phyloP scores from a whole-genome alignment of 2,329 filamentous ascomycete genomes.

The Colletotrichum sp. region DNA sequence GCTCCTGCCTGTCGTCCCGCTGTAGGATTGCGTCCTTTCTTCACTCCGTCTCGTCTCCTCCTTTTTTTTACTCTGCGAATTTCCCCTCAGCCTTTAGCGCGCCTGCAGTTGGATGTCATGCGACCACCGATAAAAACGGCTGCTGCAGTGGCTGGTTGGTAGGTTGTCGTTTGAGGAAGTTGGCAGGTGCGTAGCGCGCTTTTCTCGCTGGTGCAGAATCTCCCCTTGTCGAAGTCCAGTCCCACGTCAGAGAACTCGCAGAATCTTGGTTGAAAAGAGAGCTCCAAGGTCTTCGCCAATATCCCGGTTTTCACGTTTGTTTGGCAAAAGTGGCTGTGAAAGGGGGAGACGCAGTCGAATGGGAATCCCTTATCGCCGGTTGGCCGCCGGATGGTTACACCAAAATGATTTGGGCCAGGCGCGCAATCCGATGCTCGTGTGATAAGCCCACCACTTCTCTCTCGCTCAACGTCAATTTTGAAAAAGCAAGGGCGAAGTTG shows the following conservation, averaged over 20 bases:
- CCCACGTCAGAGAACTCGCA: conserved; percentile 4
- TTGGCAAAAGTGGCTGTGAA: neutral
- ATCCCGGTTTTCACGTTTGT: neutral
- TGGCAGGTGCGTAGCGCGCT: neutral
- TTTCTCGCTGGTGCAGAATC: neutral
- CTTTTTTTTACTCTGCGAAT: neutral
- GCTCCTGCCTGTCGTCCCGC: neutral
- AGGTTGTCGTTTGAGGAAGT: neutral
- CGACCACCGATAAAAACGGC: neutral
- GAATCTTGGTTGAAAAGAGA: neutral
- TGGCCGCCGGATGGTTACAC: neutral
- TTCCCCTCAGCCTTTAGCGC: neutral
- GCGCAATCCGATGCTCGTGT: neutral
- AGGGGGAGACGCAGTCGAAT: neutral
- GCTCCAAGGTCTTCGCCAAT: neutral
- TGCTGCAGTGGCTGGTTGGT: neutral
- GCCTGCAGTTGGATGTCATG: conserved; percentile 1
- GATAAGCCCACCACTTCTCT: neutral
- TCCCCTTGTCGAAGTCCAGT: neutral
- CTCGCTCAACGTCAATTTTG: neutral
- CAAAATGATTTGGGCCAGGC: neutral
- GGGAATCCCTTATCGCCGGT: neutral
- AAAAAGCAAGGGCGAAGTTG: neutral
- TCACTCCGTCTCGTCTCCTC: neutral
- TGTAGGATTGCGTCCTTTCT: neutral